Base-by-base conservation (phyloP, 225 moss, liverwort and hornwort species). In the Thuidium tamariscinum region DNA sequence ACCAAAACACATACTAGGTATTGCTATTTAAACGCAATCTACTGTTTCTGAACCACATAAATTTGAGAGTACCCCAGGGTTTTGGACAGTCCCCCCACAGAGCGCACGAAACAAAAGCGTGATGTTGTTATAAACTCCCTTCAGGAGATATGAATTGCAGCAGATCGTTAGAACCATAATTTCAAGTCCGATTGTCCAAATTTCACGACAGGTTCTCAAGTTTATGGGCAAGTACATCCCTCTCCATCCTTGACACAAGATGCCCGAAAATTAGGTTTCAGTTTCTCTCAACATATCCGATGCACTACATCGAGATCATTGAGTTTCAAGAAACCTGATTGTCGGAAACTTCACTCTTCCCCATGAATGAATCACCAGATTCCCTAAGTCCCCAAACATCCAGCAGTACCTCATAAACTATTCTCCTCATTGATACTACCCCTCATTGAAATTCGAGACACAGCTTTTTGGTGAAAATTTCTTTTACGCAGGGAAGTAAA, bases 241-340 rank as follows among this genome's bases (percentile, higher is more conserved):
- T 79, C 54, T 30, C n/a, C 77, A 64, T 70, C 60, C 52, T 27
- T 61, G 18, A 68, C 49, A 64, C 37, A 26, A 77, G 69, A 81
- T 82, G 59, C 65, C 81, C 70, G 7, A 67, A 56, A 89, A 83
- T 85, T 87, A 89, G 89, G 91, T 89, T 87, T 88, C 83, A 59
- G 13, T 63, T 17, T 72, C 41, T 86, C 46, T 73, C 52, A 41
- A 25, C 51, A 44, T 52, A 44, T 65, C 18, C 36, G 54, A 42
- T 64, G 41, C 51, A 52, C 68, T 56, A 52, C 51, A 51, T 68
- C 19, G 30, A 87, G 59, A 77, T 37, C 59, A 83, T 55, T 27
- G 34, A 42, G 11, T 74, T 59, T 56, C 77, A 70, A 79, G 68
- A 26, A 59, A 37, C 15, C 64, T 16, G 32, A 87, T 68, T 30